These are phyloP conservation scores for Salix udensis DNA, from an alignment of 345 rosid genomes.

Conservation along the genomic window DNA sequence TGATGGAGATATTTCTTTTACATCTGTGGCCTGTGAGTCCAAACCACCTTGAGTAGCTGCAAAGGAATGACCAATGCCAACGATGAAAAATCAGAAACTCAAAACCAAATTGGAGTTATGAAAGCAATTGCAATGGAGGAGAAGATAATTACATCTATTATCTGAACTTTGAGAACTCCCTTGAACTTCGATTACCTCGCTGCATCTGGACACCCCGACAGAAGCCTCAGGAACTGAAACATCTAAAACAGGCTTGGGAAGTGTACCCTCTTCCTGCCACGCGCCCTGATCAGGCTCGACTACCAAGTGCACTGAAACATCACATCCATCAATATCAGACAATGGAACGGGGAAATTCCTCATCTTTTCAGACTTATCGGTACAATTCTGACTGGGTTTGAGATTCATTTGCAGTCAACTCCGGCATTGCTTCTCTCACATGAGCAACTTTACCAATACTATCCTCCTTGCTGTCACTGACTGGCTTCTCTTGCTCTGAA, in stretches of 20 bases:
- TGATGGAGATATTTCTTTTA: constrained; percentile 39
- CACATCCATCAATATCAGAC: constrained; percentile 45
- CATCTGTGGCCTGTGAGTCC: constrained; percentile 23
- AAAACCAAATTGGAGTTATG: background rate
- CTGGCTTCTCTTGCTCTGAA: constrained; percentile 40
- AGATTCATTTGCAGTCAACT: constrained; percentile 13
- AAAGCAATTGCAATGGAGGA: constrained; percentile 8
- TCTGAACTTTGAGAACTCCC: constrained; percentile 37
- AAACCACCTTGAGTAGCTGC: constrained; percentile 45
- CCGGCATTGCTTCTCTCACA: constrained; percentile 17
- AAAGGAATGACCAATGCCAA: constrained; percentile 7
- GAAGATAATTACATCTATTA: constrained; percentile 37
- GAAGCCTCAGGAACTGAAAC: constrained; percentile 23
- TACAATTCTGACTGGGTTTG: constrained; percentile 24
- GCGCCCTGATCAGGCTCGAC: constrained; percentile 23
- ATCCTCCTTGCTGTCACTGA: constrained; percentile 28
- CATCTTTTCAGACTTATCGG: constrained; percentile 45
- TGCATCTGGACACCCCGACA: constrained; percentile 24
- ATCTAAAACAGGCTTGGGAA: constrained; percentile 9
- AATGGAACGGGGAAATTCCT: constrained; percentile 67
- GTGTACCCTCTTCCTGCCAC: constrained; percentile 29
- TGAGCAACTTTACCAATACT: constrained; percentile 16
- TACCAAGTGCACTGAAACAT: constrained; percentile 34
- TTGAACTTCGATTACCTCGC: constrained; percentile 34
- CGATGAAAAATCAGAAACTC: constrained; percentile 9